Conservation (phyloP, 164 flowering plant species). For the Vitis vinifera region ASM3070453v1 NC_081808.1:24090501-24091000, state of each 20-base stretch:
- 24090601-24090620: not conserved
- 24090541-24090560: not conserved
- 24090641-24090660: constrained; percentile 1
- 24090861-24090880: not conserved
- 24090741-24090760: constrained; percentile 29
- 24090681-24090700: constrained; percentile 36
- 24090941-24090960: no score
- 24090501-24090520: not conserved
- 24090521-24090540: not conserved
- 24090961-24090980: no score
- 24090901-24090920: no score
- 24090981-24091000: no score
- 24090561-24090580: not conserved
- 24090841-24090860: constrained; percentile 42
- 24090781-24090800: constrained; percentile 76
- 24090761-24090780: constrained; percentile 43
- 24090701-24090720: constrained; percentile 62
- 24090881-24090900: no score
- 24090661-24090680: constrained; percentile 13
- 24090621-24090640: not conserved
- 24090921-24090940: no score
- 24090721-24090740: constrained; percentile 42
- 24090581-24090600: not conserved
- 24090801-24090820: constrained; percentile 73
- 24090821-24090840: constrained; percentile 62